Conservation (phyloP, 2,329 filamentous ascomycete species). For the Clathrospora elynae region DNA sequence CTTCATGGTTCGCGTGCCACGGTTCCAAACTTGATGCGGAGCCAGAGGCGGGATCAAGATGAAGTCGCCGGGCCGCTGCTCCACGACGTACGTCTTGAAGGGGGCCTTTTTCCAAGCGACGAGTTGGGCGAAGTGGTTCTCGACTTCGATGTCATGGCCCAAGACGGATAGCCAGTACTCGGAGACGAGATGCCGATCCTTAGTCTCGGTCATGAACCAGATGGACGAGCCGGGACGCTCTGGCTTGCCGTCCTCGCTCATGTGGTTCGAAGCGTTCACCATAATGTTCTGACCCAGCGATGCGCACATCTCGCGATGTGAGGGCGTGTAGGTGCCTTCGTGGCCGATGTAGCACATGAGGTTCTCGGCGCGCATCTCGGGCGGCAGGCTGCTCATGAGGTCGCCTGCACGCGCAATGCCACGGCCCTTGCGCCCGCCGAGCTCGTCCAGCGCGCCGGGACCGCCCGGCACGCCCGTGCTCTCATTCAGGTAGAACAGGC, state of each 20-base stretch:
- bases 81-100: conserved; percentile 89
- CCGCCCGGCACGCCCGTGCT: conserved; percentile 66
- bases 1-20: conserved; percentile 94
- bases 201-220: conserved; percentile 99
- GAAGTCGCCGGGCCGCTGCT: conserved; percentile 88
- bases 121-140: conserved; percentile 94
- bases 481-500: conserved; percentile 89
- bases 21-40: conserved; percentile 97
- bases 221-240: conserved; percentile 84
- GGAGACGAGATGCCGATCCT: conserved; percentile 85
- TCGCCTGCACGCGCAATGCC: conserved; percentile 78
- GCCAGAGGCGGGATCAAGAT: conserved; percentile 91
- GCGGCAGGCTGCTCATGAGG: conserved; percentile 88
- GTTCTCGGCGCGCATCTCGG: conserved; percentile 89
- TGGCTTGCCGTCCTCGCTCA: conserved; percentile 69
- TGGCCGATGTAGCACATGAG: conserved; percentile 98
- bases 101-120: conserved; percentile 95
- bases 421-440: conserved; percentile 56
- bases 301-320: conserved; percentile 97
- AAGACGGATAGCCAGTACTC: conserved; percentile 94
- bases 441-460: conserved; percentile 59
- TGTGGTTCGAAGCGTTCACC: conserved; percentile 79
- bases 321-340: conserved; percentile 94
- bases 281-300: conserved; percentile 97
- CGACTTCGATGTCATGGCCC: conserved; percentile 95